Evolutionary conservation across 495 filamentous ascomycete species (phyloP).

Genomic region (Penicillium cosmopolitanum): DNA sequence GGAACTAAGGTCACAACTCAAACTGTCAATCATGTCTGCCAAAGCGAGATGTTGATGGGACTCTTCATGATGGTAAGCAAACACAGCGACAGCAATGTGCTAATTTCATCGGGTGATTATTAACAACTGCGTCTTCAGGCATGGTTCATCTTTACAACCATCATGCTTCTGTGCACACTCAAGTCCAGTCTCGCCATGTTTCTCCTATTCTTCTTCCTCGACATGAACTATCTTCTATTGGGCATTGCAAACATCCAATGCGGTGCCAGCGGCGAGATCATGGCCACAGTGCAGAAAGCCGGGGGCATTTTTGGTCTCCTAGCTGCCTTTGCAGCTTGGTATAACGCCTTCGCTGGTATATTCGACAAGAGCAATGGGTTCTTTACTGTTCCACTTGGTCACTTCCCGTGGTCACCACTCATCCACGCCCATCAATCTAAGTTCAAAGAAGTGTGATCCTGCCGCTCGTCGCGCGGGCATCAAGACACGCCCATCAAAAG

Average conservation of each 20-base stretch:
- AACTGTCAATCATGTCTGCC: conserved; percentile 53
- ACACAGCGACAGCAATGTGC: background rate
- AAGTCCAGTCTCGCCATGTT: conserved; percentile 89
- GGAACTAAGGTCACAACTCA: conserved; percentile 42
- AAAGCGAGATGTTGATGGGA: conserved; percentile 61
- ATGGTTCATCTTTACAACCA: conserved; percentile 91
- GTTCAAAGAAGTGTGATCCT: conserved; percentile 17
- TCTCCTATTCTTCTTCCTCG: conserved; percentile 81
- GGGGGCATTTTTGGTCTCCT: conserved; percentile 79
- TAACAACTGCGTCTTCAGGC: conserved; percentile 37
- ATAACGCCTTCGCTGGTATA: conserved; percentile 86
- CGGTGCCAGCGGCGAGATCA: conserved; percentile 37
- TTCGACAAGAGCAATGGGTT: conserved; percentile 74
- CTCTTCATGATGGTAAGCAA: conserved; percentile 70
- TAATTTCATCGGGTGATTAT: background rate
- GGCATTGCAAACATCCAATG: conserved; percentile 64
- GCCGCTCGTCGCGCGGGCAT: background rate
- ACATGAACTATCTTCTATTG: conserved; percentile 73
- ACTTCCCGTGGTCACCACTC: conserved; percentile 77
- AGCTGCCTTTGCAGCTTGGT: conserved; percentile 85
- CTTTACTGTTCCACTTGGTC: conserved; percentile 81
- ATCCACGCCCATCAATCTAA: conserved; percentile 18
- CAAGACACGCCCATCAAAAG: background rate
- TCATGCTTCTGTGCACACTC: conserved; percentile 79
- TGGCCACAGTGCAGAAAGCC: conserved; percentile 58